Base-by-base conservation (phyloP, 2,329 filamentous ascomycete genomes). In the Pyricularia sp. region DNA sequence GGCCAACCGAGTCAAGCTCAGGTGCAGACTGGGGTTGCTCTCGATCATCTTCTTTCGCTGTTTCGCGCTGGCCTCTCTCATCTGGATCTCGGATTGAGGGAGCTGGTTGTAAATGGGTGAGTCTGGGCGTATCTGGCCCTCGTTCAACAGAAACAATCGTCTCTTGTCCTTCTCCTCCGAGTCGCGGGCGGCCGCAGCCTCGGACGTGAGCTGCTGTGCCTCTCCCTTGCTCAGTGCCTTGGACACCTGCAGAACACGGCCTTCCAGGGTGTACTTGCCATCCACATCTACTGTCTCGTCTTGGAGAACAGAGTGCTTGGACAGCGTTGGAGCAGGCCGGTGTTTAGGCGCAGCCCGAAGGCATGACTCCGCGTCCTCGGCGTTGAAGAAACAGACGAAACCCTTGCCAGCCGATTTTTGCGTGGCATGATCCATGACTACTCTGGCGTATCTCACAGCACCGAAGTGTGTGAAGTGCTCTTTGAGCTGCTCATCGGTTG, bases 1-100 rank as follows among this genome's bases (percentile, higher is more conserved):
- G 1, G 93, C 93, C 35, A 99, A 84, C 71, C 94, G 89, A 8
- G 92, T 96, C 63, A 99, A 81, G 74, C 89, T 94, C 64, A 99
- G 77, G 75, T 97, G 91, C 40, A 99, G 81, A 62, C 87, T 89
- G 0, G 94, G 93, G 74, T 99, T 99, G 75, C 84, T 86, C 78
- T 97, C 89, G 70, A 99, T 91, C 66, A 97, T 83, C 70, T 88
- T 90, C 78, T 94, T 93, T 63, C 94, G 88, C 77, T 97, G 93
- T 70, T 88, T 89, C 31, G 85, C 85, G 71, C 91, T 96, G 65
- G 91, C 86, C 73, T 97, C 91, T 67, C 94, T 86, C 84, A 97
- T 90, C 71, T 90, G 89, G 69, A 94, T 78, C 74, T 99, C 94
- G 0, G 89, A 84, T 1, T 88, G 86, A 0, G 91, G 83, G 26